Conservation (phyloP, 495 filamentous ascomycete species). For the Astrocystis sublimbata region DNA sequence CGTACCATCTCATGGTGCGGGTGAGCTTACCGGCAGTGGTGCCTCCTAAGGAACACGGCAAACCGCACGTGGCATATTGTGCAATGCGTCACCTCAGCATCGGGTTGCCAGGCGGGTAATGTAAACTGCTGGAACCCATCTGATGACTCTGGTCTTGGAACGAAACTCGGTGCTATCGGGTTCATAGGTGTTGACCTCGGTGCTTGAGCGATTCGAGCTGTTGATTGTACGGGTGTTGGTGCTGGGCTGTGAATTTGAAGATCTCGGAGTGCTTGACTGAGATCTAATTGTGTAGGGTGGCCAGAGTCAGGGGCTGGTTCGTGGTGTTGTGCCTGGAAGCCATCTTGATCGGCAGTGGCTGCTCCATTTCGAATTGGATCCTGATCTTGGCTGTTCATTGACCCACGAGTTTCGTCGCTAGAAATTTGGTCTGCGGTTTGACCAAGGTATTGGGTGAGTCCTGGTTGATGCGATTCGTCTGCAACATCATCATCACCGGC, state of each 20-base stretch:
- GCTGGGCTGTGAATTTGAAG: not conserved
- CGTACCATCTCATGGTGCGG: not conserved
- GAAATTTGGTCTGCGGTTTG: not conserved
- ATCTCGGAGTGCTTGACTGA: not conserved
- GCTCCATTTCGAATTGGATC: not conserved
- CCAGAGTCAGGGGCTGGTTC: not conserved
- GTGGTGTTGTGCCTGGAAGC: not conserved
- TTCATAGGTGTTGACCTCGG: conserved; percentile 5
- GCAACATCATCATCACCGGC: not conserved
- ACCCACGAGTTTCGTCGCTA: not conserved
- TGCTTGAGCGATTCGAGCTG: not conserved
- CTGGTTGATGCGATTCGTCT: not conserved
- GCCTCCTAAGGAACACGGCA: conserved; percentile 84
- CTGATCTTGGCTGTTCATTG: not conserved
- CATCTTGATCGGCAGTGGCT: not conserved
- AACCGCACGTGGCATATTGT: conserved; percentile 79
- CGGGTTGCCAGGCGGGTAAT: conserved; percentile 83
- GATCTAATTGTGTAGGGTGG: not conserved
- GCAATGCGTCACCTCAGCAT: conserved; percentile 73
- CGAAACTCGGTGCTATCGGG: conserved; percentile 9
- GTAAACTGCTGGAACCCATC: conserved; percentile 34
- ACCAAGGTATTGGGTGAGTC: not conserved
- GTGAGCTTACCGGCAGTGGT: conserved; percentile 73
- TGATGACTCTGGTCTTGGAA: not conserved
- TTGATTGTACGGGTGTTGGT: not conserved